These are phyloP conservation scores for Coniochaeta prunicola DNA, from an alignment of 2,329 filamentous ascomycete species.

Conservation along the genomic window DNA sequence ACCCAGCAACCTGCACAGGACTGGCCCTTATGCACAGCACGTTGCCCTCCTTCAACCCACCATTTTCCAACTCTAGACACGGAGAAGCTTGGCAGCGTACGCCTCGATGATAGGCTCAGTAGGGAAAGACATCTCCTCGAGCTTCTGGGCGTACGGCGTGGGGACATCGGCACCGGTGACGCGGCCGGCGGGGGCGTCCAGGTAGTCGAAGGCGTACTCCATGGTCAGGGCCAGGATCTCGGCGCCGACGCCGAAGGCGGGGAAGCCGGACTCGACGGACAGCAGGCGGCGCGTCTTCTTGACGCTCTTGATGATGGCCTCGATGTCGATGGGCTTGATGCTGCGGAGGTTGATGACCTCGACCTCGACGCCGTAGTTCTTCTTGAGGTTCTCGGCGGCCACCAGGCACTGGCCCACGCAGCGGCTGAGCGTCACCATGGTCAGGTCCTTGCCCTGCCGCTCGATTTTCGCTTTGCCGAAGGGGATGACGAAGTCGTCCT, in stretches of 20 bases:
- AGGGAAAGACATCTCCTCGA: constrained; percentile 95
- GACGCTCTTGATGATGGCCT: constrained; percentile 90
- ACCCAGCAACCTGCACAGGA: background rate
- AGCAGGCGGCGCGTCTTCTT: constrained; percentile 97
- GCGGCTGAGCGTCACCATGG: constrained; percentile 89
- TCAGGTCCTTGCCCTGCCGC: constrained; percentile 90
- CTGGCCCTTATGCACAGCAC: background rate
- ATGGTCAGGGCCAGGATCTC: constrained; percentile 92
- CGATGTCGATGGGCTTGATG: constrained; percentile 92
- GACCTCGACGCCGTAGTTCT: constrained; percentile 90
- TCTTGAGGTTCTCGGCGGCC: constrained; percentile 86
- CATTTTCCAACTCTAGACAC: constrained; percentile 34
- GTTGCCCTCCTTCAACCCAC: background rate
- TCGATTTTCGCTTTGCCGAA: constrained; percentile 99
- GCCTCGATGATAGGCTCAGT: constrained; percentile 80
- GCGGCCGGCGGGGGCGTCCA: constrained; percentile 86
- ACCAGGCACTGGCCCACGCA: constrained; percentile 87
- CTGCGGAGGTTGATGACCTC: constrained; percentile 98
- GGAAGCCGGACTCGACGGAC: constrained; percentile 91
- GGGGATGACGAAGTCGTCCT: constrained; percentile 91
- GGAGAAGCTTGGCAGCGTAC: constrained; percentile 83
- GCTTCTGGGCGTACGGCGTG: constrained; percentile 85
- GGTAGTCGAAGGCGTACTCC: constrained; percentile 98
- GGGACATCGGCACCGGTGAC: constrained; percentile 96
- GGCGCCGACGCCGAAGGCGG: constrained; percentile 83